Evolutionary conservation across 345 rosid species (phyloP).

Genomic region (Populus simonii): DNA sequence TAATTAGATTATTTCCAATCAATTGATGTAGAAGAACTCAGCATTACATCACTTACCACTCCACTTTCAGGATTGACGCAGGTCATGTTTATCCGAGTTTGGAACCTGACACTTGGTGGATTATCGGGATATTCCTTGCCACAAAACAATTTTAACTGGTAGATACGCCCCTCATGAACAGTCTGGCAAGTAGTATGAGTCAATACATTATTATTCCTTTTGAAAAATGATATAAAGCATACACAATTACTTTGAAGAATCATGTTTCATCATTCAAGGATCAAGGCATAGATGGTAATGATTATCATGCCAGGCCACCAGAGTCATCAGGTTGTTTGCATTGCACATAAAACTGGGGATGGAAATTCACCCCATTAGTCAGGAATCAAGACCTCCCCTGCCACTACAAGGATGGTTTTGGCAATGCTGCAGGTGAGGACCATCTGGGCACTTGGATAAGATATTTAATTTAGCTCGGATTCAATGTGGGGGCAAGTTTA

Average conservation of each 20-base stretch:
- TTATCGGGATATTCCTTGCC: constrained; percentile 68
- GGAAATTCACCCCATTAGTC: background rate
- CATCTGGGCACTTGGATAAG: background rate
- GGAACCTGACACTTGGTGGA: constrained; percentile 75
- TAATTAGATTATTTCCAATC: constrained; percentile 14
- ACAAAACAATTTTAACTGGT: constrained; percentile 77
- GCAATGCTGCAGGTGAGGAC: background rate
- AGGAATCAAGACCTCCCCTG: background rate
- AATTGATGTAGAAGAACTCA: background rate
- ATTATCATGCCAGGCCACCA: background rate
- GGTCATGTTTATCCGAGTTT: constrained; percentile 68
- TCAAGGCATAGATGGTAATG: background rate
- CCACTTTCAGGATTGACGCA: constrained; percentile 77
- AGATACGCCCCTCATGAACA: constrained; percentile 79
- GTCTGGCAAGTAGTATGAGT: constrained; percentile 43
- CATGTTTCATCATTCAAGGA: background rate
- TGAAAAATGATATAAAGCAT: constrained; percentile 3
- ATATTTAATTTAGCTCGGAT: background rate
- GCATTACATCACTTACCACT: constrained; percentile 41
- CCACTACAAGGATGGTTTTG: background rate
- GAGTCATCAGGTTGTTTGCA: background rate
- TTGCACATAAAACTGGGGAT: background rate
- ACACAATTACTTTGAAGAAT: background rate
- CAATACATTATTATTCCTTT: constrained; percentile 8
- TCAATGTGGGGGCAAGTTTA: background rate